Conservation (phyloP, 257 asterid species). For the Solanum appendiculatum region DNA sequence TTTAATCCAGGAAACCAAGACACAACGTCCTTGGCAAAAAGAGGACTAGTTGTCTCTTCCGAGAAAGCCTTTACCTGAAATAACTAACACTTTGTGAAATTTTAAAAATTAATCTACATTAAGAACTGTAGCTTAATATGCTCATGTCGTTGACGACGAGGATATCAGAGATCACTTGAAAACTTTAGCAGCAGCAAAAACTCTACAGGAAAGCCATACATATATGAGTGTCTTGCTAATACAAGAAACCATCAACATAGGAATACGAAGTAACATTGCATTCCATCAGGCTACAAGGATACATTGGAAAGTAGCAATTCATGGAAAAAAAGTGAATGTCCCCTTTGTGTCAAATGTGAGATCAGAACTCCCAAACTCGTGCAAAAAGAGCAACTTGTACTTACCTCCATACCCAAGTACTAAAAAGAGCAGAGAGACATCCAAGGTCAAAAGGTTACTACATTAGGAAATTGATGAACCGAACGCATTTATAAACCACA, state of each 20-base stretch:
- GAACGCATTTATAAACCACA: neutral
- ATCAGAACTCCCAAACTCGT: neutral
- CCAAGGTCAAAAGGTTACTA: neutral
- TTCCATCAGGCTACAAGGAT: neutral
- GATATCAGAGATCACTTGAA: neutral
- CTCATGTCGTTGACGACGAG: neutral
- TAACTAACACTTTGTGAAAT: neutral
- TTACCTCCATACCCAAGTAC: neutral
- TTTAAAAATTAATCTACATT: neutral
- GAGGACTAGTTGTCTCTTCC: constrained; percentile 28
- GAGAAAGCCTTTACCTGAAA: constrained; percentile 57
- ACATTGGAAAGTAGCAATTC: neutral
- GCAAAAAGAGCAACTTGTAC: neutral
- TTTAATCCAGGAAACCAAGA: constrained; percentile 72
- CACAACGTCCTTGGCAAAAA: constrained; percentile 60
- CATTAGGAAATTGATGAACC: neutral
- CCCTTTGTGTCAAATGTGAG: neutral
- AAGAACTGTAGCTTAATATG: neutral
- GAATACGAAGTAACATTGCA: neutral
- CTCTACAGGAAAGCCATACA: neutral
- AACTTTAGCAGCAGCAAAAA: neutral
- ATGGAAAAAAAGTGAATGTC: neutral
- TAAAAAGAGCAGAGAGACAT: neutral
- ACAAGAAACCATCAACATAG: neutral
- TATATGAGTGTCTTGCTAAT: neutral